These are phyloP conservation scores for Aegilops bicornis DNA, from an alignment of 176 grass and related monocot genomes.

Conservation along the genomic window DNA sequence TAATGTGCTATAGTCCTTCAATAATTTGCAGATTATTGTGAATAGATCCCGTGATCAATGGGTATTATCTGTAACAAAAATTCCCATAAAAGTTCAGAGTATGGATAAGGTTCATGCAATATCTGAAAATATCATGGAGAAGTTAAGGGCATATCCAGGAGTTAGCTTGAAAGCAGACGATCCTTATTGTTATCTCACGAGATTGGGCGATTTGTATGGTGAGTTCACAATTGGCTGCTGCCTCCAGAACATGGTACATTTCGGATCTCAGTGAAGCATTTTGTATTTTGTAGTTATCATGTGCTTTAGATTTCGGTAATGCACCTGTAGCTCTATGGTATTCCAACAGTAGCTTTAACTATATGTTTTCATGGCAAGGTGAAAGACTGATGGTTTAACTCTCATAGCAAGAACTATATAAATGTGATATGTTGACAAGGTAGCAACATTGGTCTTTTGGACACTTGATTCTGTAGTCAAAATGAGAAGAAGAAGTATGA, in stretches of 20 bases:
- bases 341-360: neutral
- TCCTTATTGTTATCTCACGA: slow-evolving; percentile 60
- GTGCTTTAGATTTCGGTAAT: neutral
- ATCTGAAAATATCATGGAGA: slow-evolving; percentile 61
- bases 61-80: slow-evolving; percentile 63
- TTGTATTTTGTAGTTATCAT: neutral
- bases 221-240: slow-evolving; percentile 64
- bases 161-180: slow-evolving; percentile 56
- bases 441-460: neutral
- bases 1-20: neutral
- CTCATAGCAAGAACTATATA: neutral
- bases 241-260: slow-evolving; percentile 61
- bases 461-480: too few species aligned
- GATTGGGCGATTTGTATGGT: slow-evolving; percentile 45
- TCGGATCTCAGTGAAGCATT: neutral
- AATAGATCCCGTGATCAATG: slow-evolving; percentile 61
- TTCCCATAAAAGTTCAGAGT: slow-evolving; percentile 48
- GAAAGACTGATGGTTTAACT: neutral
- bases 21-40: slow-evolving; percentile 57
- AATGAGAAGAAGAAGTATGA: neutral
- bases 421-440: neutral
- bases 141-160: slow-evolving; percentile 40
- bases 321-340: neutral
- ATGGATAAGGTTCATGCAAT: slow-evolving; percentile 61
- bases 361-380: neutral